Evolutionary conservation across 768 basidiomycete species (phyloP), one percentile per base, ranked within the genome.

Genomic region (Kwoniella dejecticola): DNA sequence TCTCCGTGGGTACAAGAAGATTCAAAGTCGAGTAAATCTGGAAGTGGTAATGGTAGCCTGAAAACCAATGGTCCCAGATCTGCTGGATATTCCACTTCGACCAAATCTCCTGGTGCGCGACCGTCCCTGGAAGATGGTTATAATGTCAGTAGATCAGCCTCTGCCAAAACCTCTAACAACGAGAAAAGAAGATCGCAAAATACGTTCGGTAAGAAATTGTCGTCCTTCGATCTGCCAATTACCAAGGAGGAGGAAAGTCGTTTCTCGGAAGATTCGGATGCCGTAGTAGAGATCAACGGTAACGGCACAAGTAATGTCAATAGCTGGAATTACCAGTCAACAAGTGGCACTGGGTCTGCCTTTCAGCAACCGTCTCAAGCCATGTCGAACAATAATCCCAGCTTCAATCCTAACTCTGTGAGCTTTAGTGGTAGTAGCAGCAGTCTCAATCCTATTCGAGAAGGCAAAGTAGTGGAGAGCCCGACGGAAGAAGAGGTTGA

Each of bases 401-500:
- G n/a, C n/a, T n/a, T n/a, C n/a, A n/a, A n/a, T n/a, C n/a, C n/a
- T n/a, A n/a, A n/a, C n/a, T n/a, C n/a, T n/a, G n/a, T n/a, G n/a
- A n/a, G n/a, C n/a, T n/a, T n/a, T n/a, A n/a, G n/a, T n/a, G 24
- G 15, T 27, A 26, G 17, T 27, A 17, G 24, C 17, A 30, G 24
- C n/a, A 27, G 21, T 47, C 27, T 19, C 23, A 47, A 26, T 47
- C 24, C 41, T 46, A 41, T 42, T 21, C 36, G 38, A 42, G 48
- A 60, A 40, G 29, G 55, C 21, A 30, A 29, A 11, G 30, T 31
- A 21, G 21, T 50, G n/a, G 30, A 33, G 11, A 49, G 31, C 12
- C 47, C 38, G 5, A 42, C 46, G 11, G 47, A 55, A n/a, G 50
- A 44, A 38, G 42, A 52, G 17, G 29, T 52, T 29, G 60, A 55